Percentiles rank a stretch among this genome's conserved stretches.
phyloP scores from a whole-genome alignment of 768 basidiomycete species.

The Xanthoconium stramineum region DNA sequence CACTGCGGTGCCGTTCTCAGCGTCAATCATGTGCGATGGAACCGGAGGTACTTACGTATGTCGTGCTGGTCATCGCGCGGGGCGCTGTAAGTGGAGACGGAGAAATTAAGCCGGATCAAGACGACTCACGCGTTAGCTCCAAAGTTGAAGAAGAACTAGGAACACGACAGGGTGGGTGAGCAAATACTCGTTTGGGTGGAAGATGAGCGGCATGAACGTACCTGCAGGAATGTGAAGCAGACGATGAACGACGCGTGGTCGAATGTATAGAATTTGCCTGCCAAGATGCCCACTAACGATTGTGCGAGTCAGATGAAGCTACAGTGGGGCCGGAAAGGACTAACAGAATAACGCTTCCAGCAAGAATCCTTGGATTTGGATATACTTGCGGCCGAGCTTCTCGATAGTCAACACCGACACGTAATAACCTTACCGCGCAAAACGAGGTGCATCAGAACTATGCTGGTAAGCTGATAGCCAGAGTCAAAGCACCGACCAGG shows the following conservation, averaged over 20 bases:
- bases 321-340: conserved; percentile 5
- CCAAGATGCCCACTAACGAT: conserved; percentile 58
- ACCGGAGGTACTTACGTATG: conserved; percentile 39
- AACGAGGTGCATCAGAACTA: neutral
- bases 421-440: conserved; percentile 53
- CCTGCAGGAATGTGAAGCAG: conserved; percentile 67
- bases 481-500: conserved; percentile 45
- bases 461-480: neutral
- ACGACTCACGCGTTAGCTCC: conserved; percentile 61
- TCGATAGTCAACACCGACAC: conserved; percentile 67
- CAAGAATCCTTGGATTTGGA: conserved; percentile 75
- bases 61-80: conserved; percentile 36
- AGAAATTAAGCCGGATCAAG: neutral
- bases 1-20: conserved; percentile 37
- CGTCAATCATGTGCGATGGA: neutral
- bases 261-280: conserved; percentile 57
- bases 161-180: neutral
- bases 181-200: neutral
- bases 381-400: conserved; percentile 68
- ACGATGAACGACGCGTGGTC: conserved; percentile 63
- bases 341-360: conserved; percentile 64
- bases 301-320: neutral
- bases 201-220: conserved; percentile 18
- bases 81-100: neutral
- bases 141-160: conserved; percentile 78